Conservation (phyloP, 2,329 filamentous ascomycete genomes). For the Acrocalymma vagum region DNA sequence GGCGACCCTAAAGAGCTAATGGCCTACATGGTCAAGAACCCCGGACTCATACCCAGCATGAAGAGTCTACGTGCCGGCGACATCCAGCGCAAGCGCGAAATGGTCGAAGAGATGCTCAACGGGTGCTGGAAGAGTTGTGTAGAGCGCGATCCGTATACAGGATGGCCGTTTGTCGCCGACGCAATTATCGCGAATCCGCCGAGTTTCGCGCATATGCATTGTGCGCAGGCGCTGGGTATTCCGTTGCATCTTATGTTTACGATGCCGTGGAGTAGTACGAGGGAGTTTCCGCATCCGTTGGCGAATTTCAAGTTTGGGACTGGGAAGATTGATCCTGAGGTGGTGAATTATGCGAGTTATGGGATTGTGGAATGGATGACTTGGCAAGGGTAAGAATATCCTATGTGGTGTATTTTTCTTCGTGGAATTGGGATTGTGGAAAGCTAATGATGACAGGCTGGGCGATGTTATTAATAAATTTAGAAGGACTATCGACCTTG, state of each 20-base stretch:
- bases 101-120: constrained; percentile 34
- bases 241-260: constrained; percentile 88
- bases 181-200: constrained; percentile 80
- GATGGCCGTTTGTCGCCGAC: constrained; percentile 78
- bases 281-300: constrained; percentile 58
- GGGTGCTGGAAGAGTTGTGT: constrained; percentile 46
- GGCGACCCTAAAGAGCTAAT: constrained; percentile 52
- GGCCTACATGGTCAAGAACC: constrained; percentile 61
- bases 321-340: constrained; percentile 35
- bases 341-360: constrained; percentile 55
- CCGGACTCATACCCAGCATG: constrained; percentile 46
- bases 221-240: constrained; percentile 75
- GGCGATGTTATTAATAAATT: constrained; percentile 57
- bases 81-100: constrained; percentile 39
- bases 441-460: constrained; percentile 21
- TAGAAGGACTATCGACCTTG: constrained; percentile 51
- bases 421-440: background rate
- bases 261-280: constrained; percentile 60
- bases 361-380: constrained; percentile 56
- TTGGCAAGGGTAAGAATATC: constrained; percentile 52
- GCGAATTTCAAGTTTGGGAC: constrained; percentile 52
- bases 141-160: constrained; percentile 43
- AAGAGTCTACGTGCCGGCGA: constrained; percentile 34
- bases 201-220: constrained; percentile 77
- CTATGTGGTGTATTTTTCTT: background rate